Percentiles rank a stretch among this genome's conserved stretches.
Conservation (phyloP, 140 eudicot species). For the Ambrosia hybrid region DNA sequence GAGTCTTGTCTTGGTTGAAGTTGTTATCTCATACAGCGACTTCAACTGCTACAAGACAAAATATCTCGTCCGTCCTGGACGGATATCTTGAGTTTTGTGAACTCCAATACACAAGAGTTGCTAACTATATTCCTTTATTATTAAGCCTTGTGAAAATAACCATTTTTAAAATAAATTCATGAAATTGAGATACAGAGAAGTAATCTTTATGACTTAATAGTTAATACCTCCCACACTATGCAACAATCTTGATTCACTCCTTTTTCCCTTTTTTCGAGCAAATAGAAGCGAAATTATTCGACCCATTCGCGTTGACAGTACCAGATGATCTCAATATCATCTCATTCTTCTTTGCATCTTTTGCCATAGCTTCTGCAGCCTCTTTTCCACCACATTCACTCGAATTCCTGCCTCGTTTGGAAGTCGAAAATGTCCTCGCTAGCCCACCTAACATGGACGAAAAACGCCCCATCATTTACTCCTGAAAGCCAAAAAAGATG, state of each 20-base stretch:
- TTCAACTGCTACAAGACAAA: too few species aligned
- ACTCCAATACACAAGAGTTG: too few species aligned
- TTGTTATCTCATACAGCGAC: too few species aligned
- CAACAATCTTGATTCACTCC: conserved; percentile 92
- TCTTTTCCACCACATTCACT: conserved; percentile 55
- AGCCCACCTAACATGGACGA: conserved; percentile 75
- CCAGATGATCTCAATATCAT: conserved; percentile 79
- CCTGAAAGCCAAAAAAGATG: conserved; percentile 25
- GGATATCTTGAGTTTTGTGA: too few species aligned
- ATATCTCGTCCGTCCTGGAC: too few species aligned
- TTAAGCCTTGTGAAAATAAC: background rate
- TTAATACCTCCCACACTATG: conserved; percentile 94
- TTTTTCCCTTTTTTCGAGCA: conserved; percentile 71
- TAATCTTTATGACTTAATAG: background rate
- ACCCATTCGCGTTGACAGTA: conserved; percentile 51
- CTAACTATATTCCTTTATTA: too few species aligned
- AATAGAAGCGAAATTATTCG: conserved; percentile 71
- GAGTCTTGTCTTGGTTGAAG: too few species aligned
- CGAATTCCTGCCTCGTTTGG: conserved; percentile 41
- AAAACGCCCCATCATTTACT: conserved; percentile 60
- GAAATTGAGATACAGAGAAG: background rate
- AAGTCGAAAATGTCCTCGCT: conserved; percentile 52
- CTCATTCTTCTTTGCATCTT: conserved; percentile 79
- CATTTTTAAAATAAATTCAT: too few species aligned
- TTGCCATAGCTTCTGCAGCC: conserved; percentile 67